These are phyloP conservation scores for Trypanosomatidae sp. DNA, from an alignment of 208 protist genomes.

Conservation along the genomic window DNA sequence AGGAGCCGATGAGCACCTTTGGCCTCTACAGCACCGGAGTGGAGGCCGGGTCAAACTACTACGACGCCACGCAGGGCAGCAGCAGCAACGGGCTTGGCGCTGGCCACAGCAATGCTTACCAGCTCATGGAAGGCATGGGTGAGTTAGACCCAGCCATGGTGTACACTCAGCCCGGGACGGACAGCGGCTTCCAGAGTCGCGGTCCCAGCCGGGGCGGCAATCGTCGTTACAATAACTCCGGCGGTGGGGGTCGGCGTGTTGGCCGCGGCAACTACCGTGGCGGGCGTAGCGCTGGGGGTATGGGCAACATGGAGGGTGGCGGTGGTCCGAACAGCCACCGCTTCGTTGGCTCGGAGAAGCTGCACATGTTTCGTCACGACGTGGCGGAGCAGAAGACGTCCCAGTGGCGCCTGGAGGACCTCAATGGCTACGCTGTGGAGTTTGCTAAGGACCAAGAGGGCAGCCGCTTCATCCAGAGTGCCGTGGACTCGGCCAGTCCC, in stretches of 20 bases:
- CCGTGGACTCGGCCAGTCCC: constrained; percentile 86
- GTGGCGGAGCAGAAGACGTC: constrained; percentile 39
- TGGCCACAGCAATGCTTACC: constrained; percentile 19
- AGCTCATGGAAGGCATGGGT: constrained; percentile 24
- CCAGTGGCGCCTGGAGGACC: constrained; percentile 78
- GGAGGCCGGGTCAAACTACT: constrained; percentile 22
- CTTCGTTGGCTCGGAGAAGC: constrained; percentile 56
- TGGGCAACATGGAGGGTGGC: constrained; percentile 28
- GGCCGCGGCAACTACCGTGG: constrained; percentile 23
- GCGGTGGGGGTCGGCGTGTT: constrained; percentile 2
- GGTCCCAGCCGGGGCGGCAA: constrained; percentile 18
- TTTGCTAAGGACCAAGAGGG: constrained; percentile 98
- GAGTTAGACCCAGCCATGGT: constrained; percentile 21
- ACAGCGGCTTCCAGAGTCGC: constrained; percentile 18
- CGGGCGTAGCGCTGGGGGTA: constrained; percentile 26
- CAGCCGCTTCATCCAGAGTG: constrained; percentile 97
- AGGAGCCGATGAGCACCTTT: constrained; percentile 79
- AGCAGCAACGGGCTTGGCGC: constrained; percentile 14
- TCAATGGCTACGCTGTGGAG: constrained; percentile 93
- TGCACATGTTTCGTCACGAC: constrained; percentile 68
- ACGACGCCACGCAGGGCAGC: constrained; percentile 26
- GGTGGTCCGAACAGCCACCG: constrained; percentile 32
- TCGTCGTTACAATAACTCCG: constrained; percentile 21
- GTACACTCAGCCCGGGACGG: constrained; percentile 17
- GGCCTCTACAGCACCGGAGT: constrained; percentile 35